Base-by-base conservation (phyloP, 345 rosid genomes). In the Arabidopsis thaliana region DNA sequence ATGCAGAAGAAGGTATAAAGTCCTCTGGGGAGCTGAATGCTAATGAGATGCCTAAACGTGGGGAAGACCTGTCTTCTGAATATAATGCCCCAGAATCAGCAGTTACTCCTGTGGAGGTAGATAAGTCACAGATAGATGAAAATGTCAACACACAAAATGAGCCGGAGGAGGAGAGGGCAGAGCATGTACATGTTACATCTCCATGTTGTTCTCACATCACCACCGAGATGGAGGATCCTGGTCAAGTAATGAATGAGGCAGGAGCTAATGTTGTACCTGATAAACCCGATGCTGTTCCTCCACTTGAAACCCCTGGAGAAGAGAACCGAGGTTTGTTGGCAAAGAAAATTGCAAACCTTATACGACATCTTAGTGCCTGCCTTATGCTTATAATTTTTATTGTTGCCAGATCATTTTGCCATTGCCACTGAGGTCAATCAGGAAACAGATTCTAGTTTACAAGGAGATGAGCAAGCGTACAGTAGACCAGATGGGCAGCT, bases 131-230 rank as follows among this genome's bases (percentile, higher is more conserved):
- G 69, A 64, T 81, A 67, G 78, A 76, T 76, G 84, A 73, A 71
- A 71, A 65, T 37, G 69, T 36, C 78, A 60, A 37, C 59, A 56
- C 46, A n/a, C 52, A 68, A 63, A 80, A 78, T 76, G 82, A 67
- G 75, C 80, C 61, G 37, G 79, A 83, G 28, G 74, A 72, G 65
- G 80, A 84, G 51, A 75, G 78, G 61, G 77, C 63, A 30, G 87
- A 83, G 77, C 81, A 73, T 24, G 22, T 57, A 78, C 77, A 59
- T 79, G 80, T 69, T 10, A 77, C 77, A 69, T 86, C 87, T 45
- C 87, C 85, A 74, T 72, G 83, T 66, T 77, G 78, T 79, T 80
- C 81, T 42, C 83, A 79, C 38, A 72, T 75, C 76, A 82, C 84
- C 62, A 79, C 74, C 6, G 87, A 81, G 80, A 32, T 72, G 67